phyloP scores from a whole-genome alignment of 495 filamentous ascomycete genomes.

The Talaromyces nanjingensis region DNA sequence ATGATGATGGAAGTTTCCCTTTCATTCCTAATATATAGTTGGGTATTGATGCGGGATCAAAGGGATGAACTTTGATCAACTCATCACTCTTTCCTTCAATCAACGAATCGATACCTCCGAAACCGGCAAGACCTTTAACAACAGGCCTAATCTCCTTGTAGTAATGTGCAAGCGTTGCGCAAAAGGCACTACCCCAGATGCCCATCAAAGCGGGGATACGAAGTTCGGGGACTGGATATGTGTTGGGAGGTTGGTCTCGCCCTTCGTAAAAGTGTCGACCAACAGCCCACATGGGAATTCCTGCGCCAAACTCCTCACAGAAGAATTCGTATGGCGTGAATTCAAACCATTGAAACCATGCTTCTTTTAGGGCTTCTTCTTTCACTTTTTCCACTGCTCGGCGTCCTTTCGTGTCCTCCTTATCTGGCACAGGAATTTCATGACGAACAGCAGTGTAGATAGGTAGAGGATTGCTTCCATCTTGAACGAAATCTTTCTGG shows the following conservation, averaged over 20 bases:
- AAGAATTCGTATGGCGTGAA: slow-evolving; percentile 94
- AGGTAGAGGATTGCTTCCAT: slow-evolving; percentile 77
- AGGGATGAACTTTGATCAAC: slow-evolving; percentile 81
- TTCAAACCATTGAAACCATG: slow-evolving; percentile 99
- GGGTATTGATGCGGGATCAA: slow-evolving; percentile 80
- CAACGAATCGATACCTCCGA: slow-evolving; percentile 74
- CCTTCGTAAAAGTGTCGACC: slow-evolving; percentile 77
- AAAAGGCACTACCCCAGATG: slow-evolving; percentile 93
- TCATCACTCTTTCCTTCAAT: slow-evolving; percentile 77
- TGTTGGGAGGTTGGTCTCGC: slow-evolving; percentile 48
- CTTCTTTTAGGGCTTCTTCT: slow-evolving; percentile 59
- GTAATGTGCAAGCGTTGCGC: slow-evolving; percentile 89
- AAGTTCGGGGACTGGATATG: slow-evolving; percentile 68
- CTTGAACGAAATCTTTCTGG: slow-evolving; percentile 62
- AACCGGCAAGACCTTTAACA: slow-evolving; percentile 63
- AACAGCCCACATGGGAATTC: slow-evolving; percentile 91
- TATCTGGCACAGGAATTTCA: slow-evolving; percentile 68
- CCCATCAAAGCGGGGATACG: slow-evolving; percentile 78
- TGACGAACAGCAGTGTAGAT: slow-evolving; percentile 94
- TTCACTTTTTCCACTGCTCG: slow-evolving; percentile 43
- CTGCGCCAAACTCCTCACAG: slow-evolving; percentile 83
- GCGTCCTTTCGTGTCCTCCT: slow-evolving; percentile 25
- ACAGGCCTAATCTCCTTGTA: slow-evolving; percentile 86
- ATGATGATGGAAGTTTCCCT: slow-evolving; percentile 60
- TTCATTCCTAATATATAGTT: slow-evolving; percentile 82